Conservation (phyloP, 768 basidiomycete species). For the Collybia nuda region DNA sequence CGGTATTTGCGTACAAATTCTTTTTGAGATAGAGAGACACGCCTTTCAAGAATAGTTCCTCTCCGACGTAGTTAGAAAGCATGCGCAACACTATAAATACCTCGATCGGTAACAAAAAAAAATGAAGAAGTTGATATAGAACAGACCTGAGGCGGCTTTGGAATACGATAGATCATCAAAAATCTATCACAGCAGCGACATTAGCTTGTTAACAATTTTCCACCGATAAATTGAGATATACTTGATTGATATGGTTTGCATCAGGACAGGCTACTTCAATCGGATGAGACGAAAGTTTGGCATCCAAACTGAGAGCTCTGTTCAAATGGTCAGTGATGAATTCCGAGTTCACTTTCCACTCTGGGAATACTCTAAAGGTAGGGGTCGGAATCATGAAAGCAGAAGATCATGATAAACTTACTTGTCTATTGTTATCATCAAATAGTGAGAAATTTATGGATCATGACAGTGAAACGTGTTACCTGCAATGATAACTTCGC, state of each 20-base stretch:
- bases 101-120: too few species aligned
- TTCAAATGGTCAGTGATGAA: conserved; percentile 79
- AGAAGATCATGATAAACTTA: conserved; percentile 11
- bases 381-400: neutral
- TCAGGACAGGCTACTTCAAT: conserved; percentile 91
- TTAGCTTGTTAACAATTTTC: too few species aligned
- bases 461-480: conserved; percentile 14
- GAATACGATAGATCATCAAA: conserved; percentile 88
- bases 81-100: conserved; percentile 81
- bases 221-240: conserved; percentile 15
- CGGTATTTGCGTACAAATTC: conserved; percentile 81
- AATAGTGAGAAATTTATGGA: neutral
- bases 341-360: conserved; percentile 80
- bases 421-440: conserved; percentile 46
- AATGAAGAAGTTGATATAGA: too few species aligned
- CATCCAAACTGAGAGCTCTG: conserved; percentile 76
- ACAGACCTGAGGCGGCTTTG: conserved; percentile 74
- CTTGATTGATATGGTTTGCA: conserved; percentile 80
- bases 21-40: conserved; percentile 92
- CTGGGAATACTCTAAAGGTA: conserved; percentile 67
- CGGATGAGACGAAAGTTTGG: conserved; percentile 86
- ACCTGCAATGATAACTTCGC: conserved; percentile 83
- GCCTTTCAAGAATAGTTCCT: conserved; percentile 84
- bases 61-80: conserved; percentile 87
- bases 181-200: conserved; percentile 47